phyloP scores from a whole-genome alignment of 2,329 filamentous ascomycete genomes.

The Ampelomyces quisqualis region DNA sequence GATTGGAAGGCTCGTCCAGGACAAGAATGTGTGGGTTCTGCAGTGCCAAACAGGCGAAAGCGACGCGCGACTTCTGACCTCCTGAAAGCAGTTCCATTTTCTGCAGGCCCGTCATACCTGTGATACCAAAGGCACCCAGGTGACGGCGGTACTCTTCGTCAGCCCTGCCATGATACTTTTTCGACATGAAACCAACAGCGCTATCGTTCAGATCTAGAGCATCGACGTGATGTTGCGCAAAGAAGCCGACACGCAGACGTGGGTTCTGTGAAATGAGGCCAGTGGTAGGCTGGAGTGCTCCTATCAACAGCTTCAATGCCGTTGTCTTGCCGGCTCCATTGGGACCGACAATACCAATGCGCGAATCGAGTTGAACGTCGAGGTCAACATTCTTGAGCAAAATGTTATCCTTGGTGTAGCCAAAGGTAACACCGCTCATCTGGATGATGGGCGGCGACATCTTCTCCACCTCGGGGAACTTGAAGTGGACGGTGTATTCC shows the following conservation, averaged over 20 bases:
- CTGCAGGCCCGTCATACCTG: constrained; percentile 92
- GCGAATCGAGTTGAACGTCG: constrained; percentile 95
- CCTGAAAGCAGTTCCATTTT: constrained; percentile 93
- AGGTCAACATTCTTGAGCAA: constrained; percentile 86
- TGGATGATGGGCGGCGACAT: constrained; percentile 96
- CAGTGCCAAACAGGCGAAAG: constrained; percentile 92
- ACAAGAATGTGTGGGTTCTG: constrained; percentile 96
- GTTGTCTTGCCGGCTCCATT: constrained; percentile 99
- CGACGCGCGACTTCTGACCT: constrained; percentile 97
- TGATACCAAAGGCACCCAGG: constrained; percentile 81
- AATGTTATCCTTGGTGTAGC: constrained; percentile 76
- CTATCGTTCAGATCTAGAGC: constrained; percentile 85
- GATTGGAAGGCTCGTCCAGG: constrained; percentile 97
- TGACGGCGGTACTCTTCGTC: constrained; percentile 97
- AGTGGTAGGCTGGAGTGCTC: constrained; percentile 71
- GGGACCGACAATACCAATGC: constrained; percentile 98
- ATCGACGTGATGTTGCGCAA: constrained; percentile 97
- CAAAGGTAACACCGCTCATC: constrained; percentile 90
- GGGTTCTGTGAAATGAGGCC: constrained; percentile 88
- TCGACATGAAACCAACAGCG: constrained; percentile 95
- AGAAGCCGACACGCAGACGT: constrained; percentile 89
- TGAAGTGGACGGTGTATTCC: constrained; percentile 95
- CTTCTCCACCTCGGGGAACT: constrained; percentile 96
- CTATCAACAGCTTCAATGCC: constrained; percentile 94
- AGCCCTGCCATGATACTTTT: constrained; percentile 81